These are phyloP conservation scores for Metschnikowia aberdeeniae DNA, from an alignment of 805 yeast genomes.

Conservation along the genomic window DNA sequence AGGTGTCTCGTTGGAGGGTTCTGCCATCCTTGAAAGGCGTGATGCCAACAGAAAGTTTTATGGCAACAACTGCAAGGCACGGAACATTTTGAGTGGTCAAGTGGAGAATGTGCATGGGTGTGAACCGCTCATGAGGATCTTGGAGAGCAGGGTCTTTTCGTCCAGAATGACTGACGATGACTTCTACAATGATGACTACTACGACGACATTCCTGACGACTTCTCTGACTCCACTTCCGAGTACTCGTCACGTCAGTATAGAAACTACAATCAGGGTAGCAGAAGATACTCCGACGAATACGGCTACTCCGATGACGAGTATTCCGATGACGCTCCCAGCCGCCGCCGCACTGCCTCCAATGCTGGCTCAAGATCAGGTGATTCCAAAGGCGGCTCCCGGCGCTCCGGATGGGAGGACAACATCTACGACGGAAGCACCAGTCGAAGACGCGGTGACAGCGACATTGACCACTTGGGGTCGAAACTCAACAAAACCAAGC, in stretches of 20 bases:
- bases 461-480: constrained; percentile 33
- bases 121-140: constrained; percentile 79
- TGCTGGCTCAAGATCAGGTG: constrained; percentile 15
- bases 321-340: constrained; percentile 33
- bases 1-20: constrained; percentile 95
- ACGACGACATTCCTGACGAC: constrained; percentile 68
- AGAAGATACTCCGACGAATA: constrained; percentile 30
- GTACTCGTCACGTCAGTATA: constrained; percentile 17
- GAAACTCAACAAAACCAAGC: constrained; percentile 32
- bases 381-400: constrained; percentile 13
- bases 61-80: constrained; percentile 86
- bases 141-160: constrained; percentile 80
- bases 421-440: constrained; percentile 52
- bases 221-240: constrained; percentile 57
- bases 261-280: constrained; percentile 15
- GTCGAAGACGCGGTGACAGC: constrained; percentile 27
- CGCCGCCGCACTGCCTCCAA: constrained; percentile 18
- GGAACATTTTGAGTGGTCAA: constrained; percentile 75
- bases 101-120: constrained; percentile 92
- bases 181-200: constrained; percentile 57
- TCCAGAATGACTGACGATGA: constrained; percentile 46
- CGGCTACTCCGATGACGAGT: constrained; percentile 34
- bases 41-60: constrained; percentile 95
- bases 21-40: constrained; percentile 93
- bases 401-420: constrained; percentile 83